Base-by-base conservation (phyloP, 2,329 filamentous ascomycete species). In the Tolypocladium cylindrosporum region DNA sequence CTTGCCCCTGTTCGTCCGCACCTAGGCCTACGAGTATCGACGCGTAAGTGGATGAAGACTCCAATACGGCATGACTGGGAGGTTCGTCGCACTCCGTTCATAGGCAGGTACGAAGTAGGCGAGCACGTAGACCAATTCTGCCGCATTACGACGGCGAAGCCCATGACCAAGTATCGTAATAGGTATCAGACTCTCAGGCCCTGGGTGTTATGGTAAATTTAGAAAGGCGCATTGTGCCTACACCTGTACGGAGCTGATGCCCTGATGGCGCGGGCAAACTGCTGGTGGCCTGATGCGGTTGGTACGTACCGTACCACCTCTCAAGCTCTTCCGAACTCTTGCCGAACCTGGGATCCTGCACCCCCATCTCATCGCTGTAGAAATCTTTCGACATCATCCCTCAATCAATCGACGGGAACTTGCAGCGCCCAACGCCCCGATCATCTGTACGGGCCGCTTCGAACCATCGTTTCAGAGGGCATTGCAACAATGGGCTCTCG, bases 401-500 rank as follows among this genome's bases (percentile, higher is more conserved):
- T 52, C 19, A 36, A 50, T 39, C 41, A 45, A 40, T 40, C 36
- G 42, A 45, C 41, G 41, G 21, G 16, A 11, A 19, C 43, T 31
- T 19, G 31, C 48, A 21, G 19, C 31, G n/a, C 48, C 31, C 48
- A 36, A 52, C 10, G 19, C 48, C 48, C n/a, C 48, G 19, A 37
- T 21, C 48, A 21, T 3, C 48, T 3, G 31, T 19, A 11, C 48
- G 5, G 6, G 14, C 19, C 19, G 19, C 10, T 52, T 1, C 31
- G 3, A n/a, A 37, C 11, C 31, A 16, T 13, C 48, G 36, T 9
- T 3, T 3, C 6, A 37, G 19, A 21, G 31, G 31, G 10, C 31
- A 21, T 55, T 42, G 60, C 61, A 55, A 60, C 42, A 5, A 69
- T 71, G 66, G 65, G 64, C 65, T 57, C 60, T 63, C 67, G 59